Evolutionary conservation across 306 rosid genomes (phyloP).

Genomic region (Pachyrhizus erosus): DNA sequence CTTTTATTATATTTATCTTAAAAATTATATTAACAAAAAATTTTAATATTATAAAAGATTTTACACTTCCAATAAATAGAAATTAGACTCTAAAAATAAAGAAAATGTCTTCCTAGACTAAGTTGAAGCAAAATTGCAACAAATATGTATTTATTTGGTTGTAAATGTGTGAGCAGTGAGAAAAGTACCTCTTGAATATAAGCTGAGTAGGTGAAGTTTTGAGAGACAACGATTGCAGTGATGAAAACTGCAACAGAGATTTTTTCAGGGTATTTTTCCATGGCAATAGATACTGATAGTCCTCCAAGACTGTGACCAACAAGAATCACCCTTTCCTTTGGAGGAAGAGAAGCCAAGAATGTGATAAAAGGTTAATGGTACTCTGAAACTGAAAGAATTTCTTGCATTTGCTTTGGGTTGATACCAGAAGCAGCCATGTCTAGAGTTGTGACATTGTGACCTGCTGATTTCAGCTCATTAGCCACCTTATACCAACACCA

Average conservation of each 20-base stretch:
- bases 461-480: conserved; percentile 32
- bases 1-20: too few species aligned
- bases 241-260: conserved; percentile 19
- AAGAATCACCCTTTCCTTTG: not conserved
- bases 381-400: conserved; percentile 36
- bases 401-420: conserved; percentile 40
- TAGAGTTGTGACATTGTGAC: conserved; percentile 50
- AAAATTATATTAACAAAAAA: too few species aligned
- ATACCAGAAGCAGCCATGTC: conserved; percentile 56
- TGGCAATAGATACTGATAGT: conserved; percentile 3
- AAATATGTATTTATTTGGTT: too few species aligned
- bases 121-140: too few species aligned
- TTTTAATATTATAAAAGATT: too few species aligned
- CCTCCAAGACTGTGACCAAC: conserved; percentile 33
- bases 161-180: not conserved
- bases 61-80: too few species aligned
- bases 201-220: not conserved
- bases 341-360: conserved; percentile 9
- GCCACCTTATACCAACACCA: conserved; percentile 65
- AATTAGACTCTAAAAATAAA: too few species aligned
- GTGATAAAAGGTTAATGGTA: conserved; percentile 15
- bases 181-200: not conserved
- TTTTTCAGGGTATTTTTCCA: conserved; percentile 2
- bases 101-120: too few species aligned
- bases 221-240: not conserved